Base-by-base conservation (phyloP, 257 asterid genomes). In the Buddleja alternifolia region DNA sequence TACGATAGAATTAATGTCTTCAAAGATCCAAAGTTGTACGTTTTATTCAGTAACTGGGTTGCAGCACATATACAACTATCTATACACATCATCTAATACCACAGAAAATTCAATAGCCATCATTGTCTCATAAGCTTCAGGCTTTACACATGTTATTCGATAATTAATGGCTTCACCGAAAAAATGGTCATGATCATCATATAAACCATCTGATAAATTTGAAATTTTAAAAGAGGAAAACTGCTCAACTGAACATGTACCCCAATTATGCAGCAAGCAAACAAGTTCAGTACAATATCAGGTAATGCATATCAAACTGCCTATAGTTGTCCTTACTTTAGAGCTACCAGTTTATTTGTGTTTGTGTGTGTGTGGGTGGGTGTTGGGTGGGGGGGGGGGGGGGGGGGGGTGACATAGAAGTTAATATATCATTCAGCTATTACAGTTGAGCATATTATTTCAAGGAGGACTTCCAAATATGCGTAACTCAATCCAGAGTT, bases 371-470 rank as follows among this genome's bases (percentile, higher is more conserved):
- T n/a, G n/a, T n/a, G n/a, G n/a, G n/a, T n/a, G n/a, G n/a, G n/a
- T n/a, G n/a, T n/a, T n/a, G n/a, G n/a, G n/a, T n/a, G n/a, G n/a
- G n/a, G n/a, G n/a, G n/a, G n/a, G n/a, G n/a, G n/a, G n/a, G n/a
- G n/a, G n/a, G n/a, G n/a, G n/a, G n/a, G n/a, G n/a, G 46, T 25
- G 63, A 23, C 60, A 32, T 46, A 32, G 1, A 45, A 46, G 5
- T 60, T 42, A 64, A 54, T 14, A 54, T 21, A 53, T 53, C 53
- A 47, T 56, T 57, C 40, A 36, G 45, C 46, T 70, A 48, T 15
- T 51, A n/a, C 44, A 16, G 14, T 8, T 2, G 15, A 63, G 36
- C 53, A 17, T 25, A 42, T 16, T 19, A 36, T 46, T 53, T 65
- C 25, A 44, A 55, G 21, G 47, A n/a, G 70, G 48, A 9, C 50